Percentiles rank a stretch among this genome's conserved stretches.
Conservation (phyloP, 495 filamentous ascomycete genomes). For the Hypoxylon fragiforme region DNA sequence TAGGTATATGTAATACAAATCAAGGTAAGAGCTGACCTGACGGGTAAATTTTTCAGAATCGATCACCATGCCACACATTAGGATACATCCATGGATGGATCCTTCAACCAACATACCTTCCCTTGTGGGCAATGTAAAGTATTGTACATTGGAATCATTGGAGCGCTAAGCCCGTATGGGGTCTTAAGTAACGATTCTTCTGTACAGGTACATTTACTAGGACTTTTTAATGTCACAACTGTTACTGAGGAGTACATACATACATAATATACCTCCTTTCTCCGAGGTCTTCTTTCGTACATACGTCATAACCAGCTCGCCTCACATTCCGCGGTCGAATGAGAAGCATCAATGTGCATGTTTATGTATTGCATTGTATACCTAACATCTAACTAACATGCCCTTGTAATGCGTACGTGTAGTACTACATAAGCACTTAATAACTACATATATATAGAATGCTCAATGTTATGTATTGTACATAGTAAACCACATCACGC, state of each 20-base stretch:
- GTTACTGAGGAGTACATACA: constrained; percentile 1
- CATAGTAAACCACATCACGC: too few species aligned
- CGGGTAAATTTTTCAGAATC: constrained; percentile 27
- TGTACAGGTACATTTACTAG: too few species aligned
- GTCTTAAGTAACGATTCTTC: too few species aligned
- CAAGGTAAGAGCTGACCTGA: constrained; percentile 1
- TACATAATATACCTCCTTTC: too few species aligned
- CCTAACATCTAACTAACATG: constrained; percentile 4
- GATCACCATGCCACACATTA: constrained; percentile 5
- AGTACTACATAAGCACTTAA: too few species aligned
- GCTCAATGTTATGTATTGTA: too few species aligned
- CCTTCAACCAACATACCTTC: constrained; percentile 3
- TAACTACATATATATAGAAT: background rate
- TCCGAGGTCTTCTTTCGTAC: constrained; percentile 5
- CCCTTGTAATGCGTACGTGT: too few species aligned
- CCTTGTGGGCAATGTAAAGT: background rate
- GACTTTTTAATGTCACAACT: too few species aligned
- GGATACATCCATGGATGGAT: constrained; percentile 3
- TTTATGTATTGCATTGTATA: constrained; percentile 7
- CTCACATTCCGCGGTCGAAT: constrained; percentile 22
- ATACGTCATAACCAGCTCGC: constrained; percentile 26
- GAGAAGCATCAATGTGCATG: constrained; percentile 14
- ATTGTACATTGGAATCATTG: background rate
- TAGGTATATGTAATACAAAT: too few species aligned
- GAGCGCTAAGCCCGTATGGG: too few species aligned